Conservation (phyloP, 225 moss, liverwort and hornwort species). For the Pseudoscleropodium purum region DNA sequence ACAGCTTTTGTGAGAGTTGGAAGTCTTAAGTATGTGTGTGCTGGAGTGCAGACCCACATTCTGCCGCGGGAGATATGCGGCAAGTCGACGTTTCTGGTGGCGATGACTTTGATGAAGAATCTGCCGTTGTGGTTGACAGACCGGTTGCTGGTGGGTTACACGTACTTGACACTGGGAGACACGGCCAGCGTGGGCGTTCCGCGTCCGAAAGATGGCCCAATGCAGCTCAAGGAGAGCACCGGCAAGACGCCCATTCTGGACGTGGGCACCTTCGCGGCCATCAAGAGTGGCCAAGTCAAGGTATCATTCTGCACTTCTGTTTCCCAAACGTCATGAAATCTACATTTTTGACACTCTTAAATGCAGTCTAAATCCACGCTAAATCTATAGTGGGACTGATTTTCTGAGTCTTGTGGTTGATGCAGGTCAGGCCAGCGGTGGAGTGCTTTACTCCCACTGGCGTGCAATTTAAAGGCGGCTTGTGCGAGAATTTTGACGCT, state of each 20-base stretch:
- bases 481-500: slow-evolving; percentile 35
- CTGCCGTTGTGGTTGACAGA: slow-evolving; percentile 80
- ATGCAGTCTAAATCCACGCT: not conserved
- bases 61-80: slow-evolving; percentile 78
- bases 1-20: no score
- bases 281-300: slow-evolving; percentile 75
- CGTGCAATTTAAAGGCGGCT: slow-evolving; percentile 50
- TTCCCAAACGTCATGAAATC: not conserved
- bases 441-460: slow-evolving; percentile 42
- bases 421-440: slow-evolving; percentile 54
- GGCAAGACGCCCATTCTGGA: slow-evolving; percentile 89
- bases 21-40: not conserved
- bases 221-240: slow-evolving; percentile 44
- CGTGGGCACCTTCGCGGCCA: slow-evolving; percentile 76
- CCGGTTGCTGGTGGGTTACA: slow-evolving; percentile 58
- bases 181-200: slow-evolving; percentile 55
- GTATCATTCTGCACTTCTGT: not conserved
- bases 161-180: slow-evolving; percentile 53
- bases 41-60: slow-evolving; percentile 61
- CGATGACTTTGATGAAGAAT: slow-evolving; percentile 55
- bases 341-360: not conserved
- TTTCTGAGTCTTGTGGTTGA: not conserved
- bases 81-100: slow-evolving; percentile 70
- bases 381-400: not conserved
- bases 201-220: slow-evolving; percentile 65